phyloP scores from a whole-genome alignment of 192 early-diverging fungal species.

The Coemansia guatemalensis region DNA sequence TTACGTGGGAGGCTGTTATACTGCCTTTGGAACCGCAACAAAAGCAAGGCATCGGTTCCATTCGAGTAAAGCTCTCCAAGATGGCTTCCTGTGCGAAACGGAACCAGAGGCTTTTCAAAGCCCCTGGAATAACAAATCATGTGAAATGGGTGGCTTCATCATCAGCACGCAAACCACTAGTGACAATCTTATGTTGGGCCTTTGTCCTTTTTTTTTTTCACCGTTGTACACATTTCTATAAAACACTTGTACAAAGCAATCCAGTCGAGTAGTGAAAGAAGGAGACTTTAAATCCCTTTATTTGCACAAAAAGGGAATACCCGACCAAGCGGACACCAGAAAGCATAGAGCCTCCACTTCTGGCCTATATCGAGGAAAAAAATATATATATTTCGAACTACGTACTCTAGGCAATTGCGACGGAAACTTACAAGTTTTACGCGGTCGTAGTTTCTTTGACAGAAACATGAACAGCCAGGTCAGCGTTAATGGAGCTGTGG shows the following conservation, averaged over 20 bases:
- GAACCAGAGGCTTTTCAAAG: neutral
- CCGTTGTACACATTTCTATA: neutral
- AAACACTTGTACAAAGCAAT: too few species aligned
- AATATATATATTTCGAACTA: too few species aligned
- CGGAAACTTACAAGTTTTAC: too few species aligned
- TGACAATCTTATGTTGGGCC: neutral
- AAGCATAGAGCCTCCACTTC: neutral
- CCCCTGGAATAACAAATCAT: neutral
- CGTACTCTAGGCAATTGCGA: too few species aligned
- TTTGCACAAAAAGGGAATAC: too few species aligned
- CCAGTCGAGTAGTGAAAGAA: too few species aligned
- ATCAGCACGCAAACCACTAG: neutral
- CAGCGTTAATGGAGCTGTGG: conserved; percentile 4
- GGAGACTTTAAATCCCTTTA: too few species aligned
- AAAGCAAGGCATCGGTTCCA: neutral
- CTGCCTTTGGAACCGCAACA: neutral
- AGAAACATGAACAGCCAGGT: conserved; percentile 17
- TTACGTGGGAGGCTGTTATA: neutral
- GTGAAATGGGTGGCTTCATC: neutral
- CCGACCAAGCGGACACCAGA: neutral
- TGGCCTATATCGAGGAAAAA: neutral
- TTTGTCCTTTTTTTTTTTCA: neutral
- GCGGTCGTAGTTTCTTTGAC: neutral
- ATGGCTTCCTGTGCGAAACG: neutral
- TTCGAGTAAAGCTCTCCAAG: neutral